A percentile compares a stretch with the other conserved stretches of the same genome.
phyloP scores from a whole-genome alignment of 2,329 filamentous ascomycete genomes.

The Ophiostoma fasciatum region DNA sequence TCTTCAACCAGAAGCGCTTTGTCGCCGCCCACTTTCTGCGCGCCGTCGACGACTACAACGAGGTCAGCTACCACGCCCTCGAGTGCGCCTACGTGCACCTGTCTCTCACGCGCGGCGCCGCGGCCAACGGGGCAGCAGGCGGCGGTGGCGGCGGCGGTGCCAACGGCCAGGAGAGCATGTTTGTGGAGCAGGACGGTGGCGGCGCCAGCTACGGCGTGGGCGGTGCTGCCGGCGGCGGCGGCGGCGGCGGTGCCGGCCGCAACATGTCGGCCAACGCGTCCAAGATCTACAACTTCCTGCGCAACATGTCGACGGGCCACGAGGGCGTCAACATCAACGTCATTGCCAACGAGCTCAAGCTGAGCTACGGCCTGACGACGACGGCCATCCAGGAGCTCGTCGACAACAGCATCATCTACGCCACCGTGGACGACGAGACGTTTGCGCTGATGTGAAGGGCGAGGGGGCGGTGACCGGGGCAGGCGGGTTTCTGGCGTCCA shows the following conservation, averaged over 20 bases:
- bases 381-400: conserved; percentile 72
- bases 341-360: conserved; percentile 49
- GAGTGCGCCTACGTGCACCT: conserved; percentile 84
- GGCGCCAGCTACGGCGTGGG: conserved; percentile 18
- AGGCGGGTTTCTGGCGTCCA: background rate
- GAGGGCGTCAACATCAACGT: conserved; percentile 74
- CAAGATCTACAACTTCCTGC: conserved; percentile 58
- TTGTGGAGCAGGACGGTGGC: conserved; percentile 31
- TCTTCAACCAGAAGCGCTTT: conserved; percentile 70
- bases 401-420: conserved; percentile 62
- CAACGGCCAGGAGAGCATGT: conserved; percentile 33
- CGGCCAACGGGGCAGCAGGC: conserved; percentile 23
- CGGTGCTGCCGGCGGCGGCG: conserved; percentile 22
- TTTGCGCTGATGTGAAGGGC: conserved; percentile 23
- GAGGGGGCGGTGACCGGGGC: background rate
- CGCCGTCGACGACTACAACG: conserved; percentile 71
- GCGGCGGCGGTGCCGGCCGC: conserved; percentile 22
- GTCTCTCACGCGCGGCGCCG: conserved; percentile 59
- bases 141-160: conserved; percentile 22
- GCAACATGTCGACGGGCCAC: conserved; percentile 52
- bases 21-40: conserved; percentile 70
- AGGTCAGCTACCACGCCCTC: conserved; percentile 82
- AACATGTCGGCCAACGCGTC: conserved; percentile 42
- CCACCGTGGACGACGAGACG: conserved; percentile 83
- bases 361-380: conserved; percentile 57